Base-by-base conservation (phyloP, 495 filamentous ascomycete genomes). In the Astrocystis sublimbata region DNA sequence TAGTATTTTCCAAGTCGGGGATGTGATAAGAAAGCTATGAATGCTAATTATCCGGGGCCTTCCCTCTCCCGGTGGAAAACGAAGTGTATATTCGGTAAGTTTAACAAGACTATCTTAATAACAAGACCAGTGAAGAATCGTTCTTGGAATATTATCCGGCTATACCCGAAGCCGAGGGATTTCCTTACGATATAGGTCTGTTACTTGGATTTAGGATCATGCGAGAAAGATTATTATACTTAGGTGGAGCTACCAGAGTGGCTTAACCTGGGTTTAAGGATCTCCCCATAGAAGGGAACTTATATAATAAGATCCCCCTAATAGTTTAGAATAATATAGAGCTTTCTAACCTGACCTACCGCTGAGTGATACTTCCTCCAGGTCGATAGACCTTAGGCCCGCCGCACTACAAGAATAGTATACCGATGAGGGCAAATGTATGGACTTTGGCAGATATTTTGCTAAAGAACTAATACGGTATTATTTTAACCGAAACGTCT, bases 91-190 rank as follows among this genome's bases (percentile, higher is more conserved):
- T 9, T 66, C 55, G 2, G 54, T 60, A 4, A 68, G 42, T 70
- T 66, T 36, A 58, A 59, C 8, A 69, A 47, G n/a, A 68, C 38
- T 3, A 67, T 63, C 45, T 74, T 74, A 58, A 72, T 45, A 28
- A 60, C 58, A 0, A 46, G 33, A n/a, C 53, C 61, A 3, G 63
- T 65, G 15, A 68, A 67, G 36, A 65, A 68, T 1, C 66, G 61
- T 0, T 66, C 70, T 2, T 66, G 70, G 19, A 68, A 75, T 0
- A 67, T 61, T 13, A 36, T 24, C 17, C 33, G 50, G 4, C 70
- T 70, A 31, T 61, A 49, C 2, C 73, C 71, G 41, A 74, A 74
- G 30, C 62, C 51, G 6, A 73, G 64, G 12, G 31, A 56, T 41
- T 1, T 60, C 33, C 4, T 8, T 60, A 8, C 24, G 9, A 26